Base-by-base conservation (phyloP, 148 eudicot genomes). In the Cornus kousa region DNA sequence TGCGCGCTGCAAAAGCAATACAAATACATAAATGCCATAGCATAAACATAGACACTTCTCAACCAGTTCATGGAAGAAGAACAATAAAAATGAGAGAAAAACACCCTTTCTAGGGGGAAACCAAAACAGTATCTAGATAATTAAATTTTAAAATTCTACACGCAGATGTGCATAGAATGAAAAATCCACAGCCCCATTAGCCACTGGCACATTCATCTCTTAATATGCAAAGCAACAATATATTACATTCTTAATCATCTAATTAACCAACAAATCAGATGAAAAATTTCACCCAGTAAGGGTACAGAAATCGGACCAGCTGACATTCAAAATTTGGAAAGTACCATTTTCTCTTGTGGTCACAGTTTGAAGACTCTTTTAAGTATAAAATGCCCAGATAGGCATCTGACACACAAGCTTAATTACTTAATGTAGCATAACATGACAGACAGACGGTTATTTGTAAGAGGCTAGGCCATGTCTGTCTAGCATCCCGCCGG, bases 1-100 rank as follows among this genome's bases (percentile, higher is more conserved):
- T 96, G 69, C 94, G 95, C 48, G 81, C 99, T 96, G 86, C 67
- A 90, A 67, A 39, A 20, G 74, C 53, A 55, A 70, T 60, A 71
- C 48, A 57, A 73, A 75, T 23, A 73, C 69, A 71, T 13, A 64
- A 69, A 35, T 62, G 19, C 9, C 28, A 70, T 14, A 3, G 35
- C 12, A 53, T 64, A 24, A 76, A 57, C 62, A 76, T n/a, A 46
- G 69, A 31, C 31, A 16, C 39, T 67, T 35, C 72, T 24, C 13
- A 48, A 70, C 39, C 39, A 65, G 16, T 43, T 31, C 64, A 28
- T 39, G 71, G 7, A 8, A 17, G 39, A 20, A n/a, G 1, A 5
- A 62, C 22, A 62, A 2, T 0, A 5, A 19, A 62, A 62, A 19
- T 62, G 4, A 62, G 6, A 17, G 7, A n/a, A 62, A 62, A 19